Evolutionary conservation across 2,329 filamentous ascomycete genomes (phyloP), one percentile per base, ranked within the genome.

Genomic region (Akanthomyces dipterigenus): DNA sequence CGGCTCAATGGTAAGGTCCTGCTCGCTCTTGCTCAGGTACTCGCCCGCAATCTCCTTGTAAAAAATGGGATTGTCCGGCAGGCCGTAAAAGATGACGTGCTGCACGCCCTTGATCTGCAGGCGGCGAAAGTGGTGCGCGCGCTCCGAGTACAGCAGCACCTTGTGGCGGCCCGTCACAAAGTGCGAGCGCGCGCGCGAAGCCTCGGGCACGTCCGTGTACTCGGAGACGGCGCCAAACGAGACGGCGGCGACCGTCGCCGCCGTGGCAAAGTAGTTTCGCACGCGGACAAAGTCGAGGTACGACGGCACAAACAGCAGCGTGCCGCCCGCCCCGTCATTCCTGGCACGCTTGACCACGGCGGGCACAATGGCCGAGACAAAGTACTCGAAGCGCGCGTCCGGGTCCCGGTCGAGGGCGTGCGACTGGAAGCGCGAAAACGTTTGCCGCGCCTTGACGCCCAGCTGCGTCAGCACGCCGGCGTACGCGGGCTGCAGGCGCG

Each of bases 81-180:
- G 74, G 1, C 88, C 89, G 72, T 98, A 98, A 80, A 96, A 88
- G 56, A 97, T 82, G n/a, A 98, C 84, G 45, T 87, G 82, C 72
- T 87, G 88, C 16, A 95, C 91, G 24, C 95, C 95, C 40, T 86
- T 83, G 59, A 99, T 81, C 66, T 85, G 83, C 70, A 95, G 92
- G n/a, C 95, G 83, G 55, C 91, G 86, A 80, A 98, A 98, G 75
- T 99, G 95, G 75, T 99, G 95, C n/a, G 93, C 90, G 63, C 95
- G 87, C 73, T 96, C 93, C 2, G 93, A 96, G 76, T 98, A 99
- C 18, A 99, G 79, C 43, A 99, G 76, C 20, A 98, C 82, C 22
- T 86, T 86, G 71, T 97, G 90, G 18, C 92, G 82, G 5, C 93
- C 95, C 43, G 80, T 89, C 65, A 91, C 78, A 75, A 99, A 98